Evolutionary conservation across 2,329 filamentous ascomycete genomes (phyloP).

Genomic region (Colletotrichum truncatum): DNA sequence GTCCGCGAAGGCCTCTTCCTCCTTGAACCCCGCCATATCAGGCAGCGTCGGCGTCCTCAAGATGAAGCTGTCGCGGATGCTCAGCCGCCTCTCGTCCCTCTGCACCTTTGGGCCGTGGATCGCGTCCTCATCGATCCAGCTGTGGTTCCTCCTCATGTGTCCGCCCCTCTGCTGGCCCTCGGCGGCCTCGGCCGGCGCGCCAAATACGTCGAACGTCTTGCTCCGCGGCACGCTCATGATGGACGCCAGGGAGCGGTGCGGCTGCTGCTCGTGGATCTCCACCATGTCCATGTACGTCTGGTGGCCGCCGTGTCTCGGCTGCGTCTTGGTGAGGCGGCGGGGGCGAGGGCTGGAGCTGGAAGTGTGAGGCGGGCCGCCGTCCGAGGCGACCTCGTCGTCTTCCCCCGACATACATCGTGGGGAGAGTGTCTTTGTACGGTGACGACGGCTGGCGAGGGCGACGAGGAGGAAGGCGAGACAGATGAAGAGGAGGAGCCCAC

Average conservation of each 20-base stretch:
- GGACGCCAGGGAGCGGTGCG: conserved; percentile 8
- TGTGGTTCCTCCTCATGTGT: conserved; percentile 29
- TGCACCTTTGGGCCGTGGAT: conserved; percentile 56
- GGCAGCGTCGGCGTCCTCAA: conserved; percentile 48
- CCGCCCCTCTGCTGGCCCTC: not conserved
- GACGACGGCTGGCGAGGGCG: conserved; percentile 44
- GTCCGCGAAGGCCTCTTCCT: conserved; percentile 34
- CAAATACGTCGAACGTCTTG: conserved; percentile 39
- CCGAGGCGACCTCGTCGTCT: conserved; percentile 2
- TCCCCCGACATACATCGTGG: not conserved
- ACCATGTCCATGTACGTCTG: conserved; percentile 14
- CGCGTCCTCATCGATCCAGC: conserved; percentile 61
- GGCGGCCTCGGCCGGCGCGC: not conserved
- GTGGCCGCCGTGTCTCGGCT: not conserved
- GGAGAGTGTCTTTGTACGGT: conserved; percentile 4
- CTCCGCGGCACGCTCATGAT: conserved; percentile 30
- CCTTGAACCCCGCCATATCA: conserved; percentile 35
- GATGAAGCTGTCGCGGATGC: conserved; percentile 40
- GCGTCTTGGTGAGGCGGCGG: conserved; percentile 17
- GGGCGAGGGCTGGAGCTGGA: conserved; percentile 21
- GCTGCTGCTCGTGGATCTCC: conserved; percentile 12
- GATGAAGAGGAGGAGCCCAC: conserved; percentile 55
- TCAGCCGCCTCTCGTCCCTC: conserved; percentile 40
- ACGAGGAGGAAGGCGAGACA: conserved; percentile 53
- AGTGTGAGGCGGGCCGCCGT: not conserved